phyloP scores from a whole-genome alignment of 805 yeast genomes.

The Yamadazyma scolyti region DNA sequence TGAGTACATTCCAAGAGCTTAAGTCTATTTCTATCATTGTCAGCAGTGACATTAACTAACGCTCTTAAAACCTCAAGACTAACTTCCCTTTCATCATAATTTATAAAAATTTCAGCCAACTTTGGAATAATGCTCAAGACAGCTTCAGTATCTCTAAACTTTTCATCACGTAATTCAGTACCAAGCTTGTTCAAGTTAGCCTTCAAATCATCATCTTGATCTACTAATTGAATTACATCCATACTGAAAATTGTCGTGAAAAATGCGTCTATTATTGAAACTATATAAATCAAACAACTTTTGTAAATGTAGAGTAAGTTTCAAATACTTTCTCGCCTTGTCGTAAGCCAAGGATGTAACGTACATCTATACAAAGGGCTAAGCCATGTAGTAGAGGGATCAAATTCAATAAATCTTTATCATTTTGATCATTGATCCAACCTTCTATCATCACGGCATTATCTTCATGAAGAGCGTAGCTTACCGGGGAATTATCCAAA shows the following conservation, averaged over 20 bases:
- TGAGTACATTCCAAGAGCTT: constrained; percentile 7
- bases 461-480: constrained; percentile 76
- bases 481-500: constrained; percentile 89
- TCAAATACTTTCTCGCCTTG: constrained; percentile 66
- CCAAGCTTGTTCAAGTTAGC: constrained; percentile 14
- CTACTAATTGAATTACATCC: too few relatives aligned
- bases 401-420: constrained; percentile 73
- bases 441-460: constrained; percentile 95
- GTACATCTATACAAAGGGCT: constrained; percentile 78
- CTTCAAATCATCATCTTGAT: too few relatives aligned
- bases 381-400: constrained; percentile 77
- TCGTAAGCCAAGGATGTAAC: constrained; percentile 71
- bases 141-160: constrained; percentile 9
- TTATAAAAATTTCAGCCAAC: constrained; percentile 1
- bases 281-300: background rate
- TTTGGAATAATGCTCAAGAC: constrained; percentile 2
- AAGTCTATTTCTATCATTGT: constrained; percentile 22
- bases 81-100: constrained; percentile 4
- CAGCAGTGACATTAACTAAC: constrained; percentile 33
- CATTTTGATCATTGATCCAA: constrained; percentile 97
- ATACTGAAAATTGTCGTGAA: too few relatives aligned
- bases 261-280: constrained; percentile 1
- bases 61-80: constrained; percentile 24
- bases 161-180: constrained; percentile 18
- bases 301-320: constrained; percentile 1